Percentiles rank a stretch among this genome's conserved stretches.
phyloP scores from a whole-genome alignment of 1,284 basidiomycete species.

The Austroboletus rostrupii region DNA sequence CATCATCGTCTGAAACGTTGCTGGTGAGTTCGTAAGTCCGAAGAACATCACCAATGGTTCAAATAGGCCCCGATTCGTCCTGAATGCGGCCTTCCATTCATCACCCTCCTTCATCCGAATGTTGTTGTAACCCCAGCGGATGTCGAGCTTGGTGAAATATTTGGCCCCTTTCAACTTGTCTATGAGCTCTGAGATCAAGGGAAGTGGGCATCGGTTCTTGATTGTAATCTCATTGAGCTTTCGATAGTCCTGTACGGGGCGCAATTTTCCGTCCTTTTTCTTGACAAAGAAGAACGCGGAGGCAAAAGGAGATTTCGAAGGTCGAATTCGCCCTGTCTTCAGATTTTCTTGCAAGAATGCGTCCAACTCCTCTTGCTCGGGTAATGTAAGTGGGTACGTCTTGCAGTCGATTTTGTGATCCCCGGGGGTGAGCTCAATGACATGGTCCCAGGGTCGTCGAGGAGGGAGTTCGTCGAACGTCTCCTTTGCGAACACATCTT shows the following conservation, averaged over 20 bases:
- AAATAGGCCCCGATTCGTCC: too few relatives aligned
- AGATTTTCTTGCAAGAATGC: not conserved
- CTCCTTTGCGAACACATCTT: not conserved
- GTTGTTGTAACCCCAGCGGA: too few relatives aligned
- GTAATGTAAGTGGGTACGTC: not conserved
- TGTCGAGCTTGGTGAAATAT: not conserved
- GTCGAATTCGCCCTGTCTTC: not conserved
- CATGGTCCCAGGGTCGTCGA: constrained; percentile 1
- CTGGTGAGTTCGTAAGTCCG: not conserved
- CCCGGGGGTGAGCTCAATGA: not conserved
- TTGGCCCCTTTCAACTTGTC: not conserved
- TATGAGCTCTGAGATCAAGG: not conserved
- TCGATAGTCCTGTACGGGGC: too few relatives aligned
- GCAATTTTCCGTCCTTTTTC: too few relatives aligned
- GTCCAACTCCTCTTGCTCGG: constrained; percentile 1
- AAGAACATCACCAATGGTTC: too few relatives aligned
- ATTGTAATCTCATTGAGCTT: not conserved
- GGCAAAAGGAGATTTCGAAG: not conserved
- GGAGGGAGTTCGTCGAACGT: too few relatives aligned
- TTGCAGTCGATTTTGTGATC: not conserved
- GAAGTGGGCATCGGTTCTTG: not conserved
- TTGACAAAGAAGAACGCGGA: too few relatives aligned
- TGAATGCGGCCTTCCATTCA: too few relatives aligned
- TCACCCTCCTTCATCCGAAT: too few relatives aligned
- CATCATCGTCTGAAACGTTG: not conserved